These are phyloP conservation scores for Suhomyces wounanorum DNA, from an alignment of 1,139 yeast species.

Conservation along the genomic window DNA sequence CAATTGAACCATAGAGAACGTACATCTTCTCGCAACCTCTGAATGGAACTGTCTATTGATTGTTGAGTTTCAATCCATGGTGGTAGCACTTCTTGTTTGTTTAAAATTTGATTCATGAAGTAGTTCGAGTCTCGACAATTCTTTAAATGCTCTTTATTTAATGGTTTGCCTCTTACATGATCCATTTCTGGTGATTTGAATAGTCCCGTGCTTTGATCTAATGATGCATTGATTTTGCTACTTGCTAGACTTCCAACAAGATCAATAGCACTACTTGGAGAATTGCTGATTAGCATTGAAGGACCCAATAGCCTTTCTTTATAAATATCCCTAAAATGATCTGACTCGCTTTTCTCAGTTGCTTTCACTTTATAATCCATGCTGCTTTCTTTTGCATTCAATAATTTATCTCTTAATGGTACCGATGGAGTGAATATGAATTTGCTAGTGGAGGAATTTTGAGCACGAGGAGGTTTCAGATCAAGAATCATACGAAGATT, in stretches of 20 bases:
- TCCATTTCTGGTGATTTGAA: conserved; percentile 54
- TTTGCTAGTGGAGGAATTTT: background rate
- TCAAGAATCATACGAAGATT: conserved; percentile 67
- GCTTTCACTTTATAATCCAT: conserved; percentile 62
- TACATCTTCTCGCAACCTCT: conserved; percentile 45
- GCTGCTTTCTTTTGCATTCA: conserved; percentile 63
- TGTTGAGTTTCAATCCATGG: conserved; percentile 89
- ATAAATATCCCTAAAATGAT: conserved; percentile 62
- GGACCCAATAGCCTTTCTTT: conserved; percentile 66
- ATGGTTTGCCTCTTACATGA: conserved; percentile 61
- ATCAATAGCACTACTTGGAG: conserved; percentile 43
- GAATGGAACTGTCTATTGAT: conserved; percentile 50
- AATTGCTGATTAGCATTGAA: conserved; percentile 43
- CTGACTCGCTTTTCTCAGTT: conserved; percentile 36
- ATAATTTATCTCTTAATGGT: conserved; percentile 41
- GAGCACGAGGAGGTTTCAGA: conserved; percentile 33
- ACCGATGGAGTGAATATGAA: conserved; percentile 31
- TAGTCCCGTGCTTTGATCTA: conserved; percentile 60
- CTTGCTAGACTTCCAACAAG: conserved; percentile 68
- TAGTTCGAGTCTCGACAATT: conserved; percentile 49
- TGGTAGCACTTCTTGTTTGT: conserved; percentile 76
- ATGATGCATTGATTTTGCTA: conserved; percentile 70
- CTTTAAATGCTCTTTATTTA: conserved; percentile 59
- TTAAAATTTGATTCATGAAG: conserved; percentile 56
- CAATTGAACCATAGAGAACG: conserved; percentile 47